Evolutionary conservation across 768 basidiomycete species (phyloP).

Genomic region (Rickenella mellea): DNA sequence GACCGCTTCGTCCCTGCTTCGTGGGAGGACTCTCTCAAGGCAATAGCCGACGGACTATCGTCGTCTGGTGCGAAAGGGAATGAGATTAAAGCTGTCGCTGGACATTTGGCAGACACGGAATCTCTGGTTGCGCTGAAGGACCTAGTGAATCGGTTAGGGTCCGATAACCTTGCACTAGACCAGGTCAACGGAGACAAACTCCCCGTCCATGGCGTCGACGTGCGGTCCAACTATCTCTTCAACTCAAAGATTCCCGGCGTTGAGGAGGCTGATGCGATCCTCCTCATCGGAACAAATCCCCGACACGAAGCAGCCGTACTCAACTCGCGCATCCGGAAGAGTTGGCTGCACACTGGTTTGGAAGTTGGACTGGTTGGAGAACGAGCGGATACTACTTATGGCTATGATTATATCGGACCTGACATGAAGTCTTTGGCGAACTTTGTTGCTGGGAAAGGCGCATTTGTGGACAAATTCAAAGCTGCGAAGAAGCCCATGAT

Average conservation of each 20-base stretch:
- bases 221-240: conserved; percentile 95
- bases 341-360: conserved; percentile 79
- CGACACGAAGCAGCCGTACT: conserved; percentile 95
- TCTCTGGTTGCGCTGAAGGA: conserved; percentile 91
- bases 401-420: conserved; percentile 83
- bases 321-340: conserved; percentile 94
- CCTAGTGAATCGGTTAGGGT: conserved; percentile 84
- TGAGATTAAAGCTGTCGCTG: conserved; percentile 93
- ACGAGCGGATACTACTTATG: conserved; percentile 84
- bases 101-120: conserved; percentile 89
- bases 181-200: conserved; percentile 53
- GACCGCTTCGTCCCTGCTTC: conserved; percentile 84
- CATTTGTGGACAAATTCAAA: conserved; percentile 81
- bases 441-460: conserved; percentile 68
- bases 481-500: conserved; percentile 86
- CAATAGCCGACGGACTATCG: conserved; percentile 70
- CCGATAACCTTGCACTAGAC: conserved; percentile 86
- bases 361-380: conserved; percentile 90
- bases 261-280: conserved; percentile 85
- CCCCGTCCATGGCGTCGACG: conserved; percentile 76
- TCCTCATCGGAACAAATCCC: conserved; percentile 94
- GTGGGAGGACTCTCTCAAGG: conserved; percentile 83
- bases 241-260: conserved; percentile 87
- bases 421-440: conserved; percentile 66
- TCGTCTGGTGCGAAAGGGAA: conserved; percentile 77